Conservation (phyloP, 225 moss, liverwort and hornwort genomes). For the Sphagnum tenellum region DNA sequence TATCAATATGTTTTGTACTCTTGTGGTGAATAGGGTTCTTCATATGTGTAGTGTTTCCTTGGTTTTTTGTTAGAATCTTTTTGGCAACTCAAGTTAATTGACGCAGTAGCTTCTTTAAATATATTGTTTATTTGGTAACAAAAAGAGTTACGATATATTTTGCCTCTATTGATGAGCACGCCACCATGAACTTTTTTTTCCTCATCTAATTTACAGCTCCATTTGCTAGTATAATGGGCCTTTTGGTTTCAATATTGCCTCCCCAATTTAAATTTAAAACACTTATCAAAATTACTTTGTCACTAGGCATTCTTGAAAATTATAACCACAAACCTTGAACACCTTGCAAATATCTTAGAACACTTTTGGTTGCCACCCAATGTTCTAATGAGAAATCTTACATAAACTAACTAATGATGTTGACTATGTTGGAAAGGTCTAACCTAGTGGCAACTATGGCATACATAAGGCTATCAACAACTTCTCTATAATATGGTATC, state of each 20-base stretch:
- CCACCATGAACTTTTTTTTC: background rate
- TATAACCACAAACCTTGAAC: background rate
- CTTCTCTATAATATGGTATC: background rate
- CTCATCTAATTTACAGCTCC: background rate
- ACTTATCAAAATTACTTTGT: background rate
- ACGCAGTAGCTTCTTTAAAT: background rate
- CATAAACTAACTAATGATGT: background rate
- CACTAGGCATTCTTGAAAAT: background rate
- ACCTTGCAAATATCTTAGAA: slow-evolving; percentile 3
- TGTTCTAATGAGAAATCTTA: background rate
- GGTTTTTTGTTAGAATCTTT: background rate
- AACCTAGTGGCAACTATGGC: slow-evolving; percentile 4
- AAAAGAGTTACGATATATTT: background rate
- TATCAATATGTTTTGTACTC: background rate
- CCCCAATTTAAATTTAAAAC: background rate
- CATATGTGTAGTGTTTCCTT: background rate
- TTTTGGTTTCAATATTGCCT: background rate
- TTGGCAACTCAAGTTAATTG: background rate
- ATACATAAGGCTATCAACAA: slow-evolving; percentile 7
- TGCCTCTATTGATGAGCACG: slow-evolving; percentile 1
- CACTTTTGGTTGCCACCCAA: background rate
- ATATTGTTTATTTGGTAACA: slow-evolving; percentile 1
- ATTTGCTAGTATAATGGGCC: slow-evolving; percentile 1
- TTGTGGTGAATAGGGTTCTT: too few species aligned
- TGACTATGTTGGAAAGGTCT: slow-evolving; percentile 1